Evolutionary conservation across 495 filamentous ascomycete species (phyloP).

Genomic region (Xylaria cubensis): DNA sequence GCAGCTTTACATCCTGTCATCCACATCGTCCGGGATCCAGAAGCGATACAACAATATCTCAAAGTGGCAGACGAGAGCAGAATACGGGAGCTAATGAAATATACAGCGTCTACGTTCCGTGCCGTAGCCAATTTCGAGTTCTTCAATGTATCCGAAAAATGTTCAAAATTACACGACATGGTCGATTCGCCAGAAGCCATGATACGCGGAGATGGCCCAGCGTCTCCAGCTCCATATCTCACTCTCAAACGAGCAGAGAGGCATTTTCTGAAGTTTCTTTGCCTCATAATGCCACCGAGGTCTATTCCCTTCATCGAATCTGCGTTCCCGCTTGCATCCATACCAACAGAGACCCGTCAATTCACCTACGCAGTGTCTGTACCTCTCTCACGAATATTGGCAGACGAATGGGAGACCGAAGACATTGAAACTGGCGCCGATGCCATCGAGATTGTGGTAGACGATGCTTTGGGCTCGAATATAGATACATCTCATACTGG

Average conservation of each 20-base stretch:
- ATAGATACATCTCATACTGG: constrained; percentile 48
- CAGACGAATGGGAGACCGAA: constrained; percentile 56
- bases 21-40: constrained; percentile 67
- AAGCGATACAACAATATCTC: constrained; percentile 65
- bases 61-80: constrained; percentile 59
- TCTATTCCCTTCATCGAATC: constrained; percentile 65
- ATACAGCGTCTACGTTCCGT: constrained; percentile 57
- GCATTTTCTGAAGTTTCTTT: constrained; percentile 73
- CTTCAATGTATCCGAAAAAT: constrained; percentile 66
- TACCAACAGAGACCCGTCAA: constrained; percentile 64
- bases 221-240: constrained; percentile 63
- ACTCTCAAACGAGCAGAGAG: constrained; percentile 75
- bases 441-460: constrained; percentile 70
- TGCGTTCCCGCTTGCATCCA: constrained; percentile 68
- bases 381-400: constrained; percentile 60
- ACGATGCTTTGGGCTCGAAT: constrained; percentile 52
- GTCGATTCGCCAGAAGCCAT: constrained; percentile 35
- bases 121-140: constrained; percentile 76
- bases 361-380: constrained; percentile 71
- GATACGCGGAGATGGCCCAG: constrained; percentile 46
- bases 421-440: constrained; percentile 70
- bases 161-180: constrained; percentile 12
- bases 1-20: constrained; percentile 69
- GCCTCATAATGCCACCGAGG: constrained; percentile 61
- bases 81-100: constrained; percentile 55